A percentile compares a stretch with the other conserved stretches of the same genome.
phyloP scores from a whole-genome alignment of 257 asterid species.

The Ballota nigra region DNA sequence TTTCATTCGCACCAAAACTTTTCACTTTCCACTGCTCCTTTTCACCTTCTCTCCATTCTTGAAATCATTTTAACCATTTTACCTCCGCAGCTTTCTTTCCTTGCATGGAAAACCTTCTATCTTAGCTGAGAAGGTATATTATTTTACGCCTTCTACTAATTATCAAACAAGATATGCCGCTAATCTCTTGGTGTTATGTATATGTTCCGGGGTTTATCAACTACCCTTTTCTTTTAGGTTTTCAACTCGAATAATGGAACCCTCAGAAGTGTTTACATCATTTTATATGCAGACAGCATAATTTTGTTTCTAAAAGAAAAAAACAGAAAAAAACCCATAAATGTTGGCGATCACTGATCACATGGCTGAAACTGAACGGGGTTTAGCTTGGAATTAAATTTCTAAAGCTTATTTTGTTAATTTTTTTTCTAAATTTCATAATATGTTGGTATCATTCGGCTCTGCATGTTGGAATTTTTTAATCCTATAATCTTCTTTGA shows the following conservation, averaged over 20 bases:
- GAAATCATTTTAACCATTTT: background rate
- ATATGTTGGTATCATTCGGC: background rate
- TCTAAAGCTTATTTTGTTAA: background rate
- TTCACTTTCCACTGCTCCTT: background rate
- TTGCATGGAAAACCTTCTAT: constrained; percentile 16
- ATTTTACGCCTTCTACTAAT: background rate
- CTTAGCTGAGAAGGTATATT: background rate
- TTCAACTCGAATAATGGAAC: background rate
- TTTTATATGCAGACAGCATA: background rate
- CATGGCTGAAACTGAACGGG: background rate
- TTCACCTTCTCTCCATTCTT: background rate
- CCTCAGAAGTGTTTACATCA: background rate
- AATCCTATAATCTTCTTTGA: background rate
- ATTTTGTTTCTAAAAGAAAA: background rate
- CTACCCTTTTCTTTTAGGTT: background rate
- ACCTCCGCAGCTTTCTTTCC: constrained; percentile 10
- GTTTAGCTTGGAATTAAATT: background rate
- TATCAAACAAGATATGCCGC: background rate
- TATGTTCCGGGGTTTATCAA: background rate
- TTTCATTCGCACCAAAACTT: background rate
- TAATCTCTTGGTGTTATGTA: background rate
- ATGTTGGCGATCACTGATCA: constrained; percentile 17
- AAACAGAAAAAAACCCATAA: background rate
- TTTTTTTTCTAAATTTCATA: no score
- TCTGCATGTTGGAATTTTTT: background rate